Evolutionary conservation across 768 basidiomycete genomes (phyloP), one percentile per base, ranked within the genome.

Genomic region (Lactifluus rugatus): DNA sequence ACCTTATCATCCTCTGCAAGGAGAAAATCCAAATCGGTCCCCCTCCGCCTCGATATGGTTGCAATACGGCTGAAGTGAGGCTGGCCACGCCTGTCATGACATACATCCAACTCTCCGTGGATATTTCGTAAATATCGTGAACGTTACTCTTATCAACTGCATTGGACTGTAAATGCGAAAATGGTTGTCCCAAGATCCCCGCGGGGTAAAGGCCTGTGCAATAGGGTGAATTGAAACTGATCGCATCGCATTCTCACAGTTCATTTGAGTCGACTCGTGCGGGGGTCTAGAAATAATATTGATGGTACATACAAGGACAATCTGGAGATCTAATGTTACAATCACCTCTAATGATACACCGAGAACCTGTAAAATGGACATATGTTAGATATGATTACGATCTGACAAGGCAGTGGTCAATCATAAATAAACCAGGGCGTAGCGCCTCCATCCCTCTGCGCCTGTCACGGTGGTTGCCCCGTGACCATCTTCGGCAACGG

Each of bases 401-500:
- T 47, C 32, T 21, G 46, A 54, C 44, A 34, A 25, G 17, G 39
- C 1, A 54, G 28, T 16, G 9, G 26, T 9, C 32, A 21, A 56
- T 60, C 59, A 60, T 41, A 56, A 39, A 56, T 41, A 51, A 39
- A 47, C 47, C 59, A 56, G 59, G 59, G 54, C 49, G 59, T 39
- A 56, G 59, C 45, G 59, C 59, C 45, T 56, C 48, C 44, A 60
- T 51, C 28, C 54, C 14, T 46, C 39, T 10, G 21, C 44, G 36
- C 54, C 45, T 8, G 36, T n/a, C n/a, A n/a, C n/a, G n/a, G n/a
- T 41, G 36, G 34, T 41, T 10, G 21, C 49, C 11, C 45, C 59
- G 10, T 60, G 59, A 26, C 59, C 54, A 47, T 60, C 54, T 46
- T 56, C 54, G 16, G 49, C 49, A 36, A 60, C 48, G 36, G 58